A percentile compares a stretch with the other conserved stretches of the same genome.
These are phyloP conservation scores for Trypanosoma lewisi DNA, from an alignment of 208 protist genomes.

Conservation along the genomic window DNA sequence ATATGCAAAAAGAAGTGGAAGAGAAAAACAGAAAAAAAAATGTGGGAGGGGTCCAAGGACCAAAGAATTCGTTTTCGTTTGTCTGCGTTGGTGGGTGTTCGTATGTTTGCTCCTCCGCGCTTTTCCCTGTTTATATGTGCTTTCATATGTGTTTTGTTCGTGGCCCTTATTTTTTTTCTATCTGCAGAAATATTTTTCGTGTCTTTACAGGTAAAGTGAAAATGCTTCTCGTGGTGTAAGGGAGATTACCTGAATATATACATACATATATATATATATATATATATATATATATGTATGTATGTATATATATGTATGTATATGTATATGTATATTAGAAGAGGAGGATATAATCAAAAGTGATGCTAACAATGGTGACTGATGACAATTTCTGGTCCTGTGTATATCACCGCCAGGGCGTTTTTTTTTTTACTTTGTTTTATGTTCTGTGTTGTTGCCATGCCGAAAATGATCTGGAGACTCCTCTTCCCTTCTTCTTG, in stretches of 20 bases:
- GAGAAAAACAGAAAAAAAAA: background rate
- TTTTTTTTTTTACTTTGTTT: no score
- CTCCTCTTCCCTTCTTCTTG: background rate
- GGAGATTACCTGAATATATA: background rate
- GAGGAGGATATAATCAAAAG: background rate
- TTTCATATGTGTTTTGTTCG: no score
- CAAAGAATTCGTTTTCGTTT: no score
- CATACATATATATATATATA: background rate
- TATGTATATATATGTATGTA: conserved; percentile 25
- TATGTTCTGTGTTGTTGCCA: no score
- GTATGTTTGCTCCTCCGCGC: no score
- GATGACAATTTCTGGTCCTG: no score
- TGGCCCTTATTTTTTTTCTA: background rate
- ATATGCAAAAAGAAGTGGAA: background rate
- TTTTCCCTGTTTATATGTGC: no score
- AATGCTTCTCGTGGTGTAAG: no score
- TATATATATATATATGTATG: background rate
- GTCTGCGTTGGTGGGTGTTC: no score
- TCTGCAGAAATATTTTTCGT: background rate
- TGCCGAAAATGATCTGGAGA: no score
- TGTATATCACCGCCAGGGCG: no score
- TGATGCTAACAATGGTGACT: no score
- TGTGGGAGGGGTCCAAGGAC: background rate
- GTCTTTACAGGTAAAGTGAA: background rate
- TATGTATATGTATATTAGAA: conserved; percentile 17